Conservation (phyloP, 768 basidiomycete species). For the Daedaleopsis sinensis region DNA sequence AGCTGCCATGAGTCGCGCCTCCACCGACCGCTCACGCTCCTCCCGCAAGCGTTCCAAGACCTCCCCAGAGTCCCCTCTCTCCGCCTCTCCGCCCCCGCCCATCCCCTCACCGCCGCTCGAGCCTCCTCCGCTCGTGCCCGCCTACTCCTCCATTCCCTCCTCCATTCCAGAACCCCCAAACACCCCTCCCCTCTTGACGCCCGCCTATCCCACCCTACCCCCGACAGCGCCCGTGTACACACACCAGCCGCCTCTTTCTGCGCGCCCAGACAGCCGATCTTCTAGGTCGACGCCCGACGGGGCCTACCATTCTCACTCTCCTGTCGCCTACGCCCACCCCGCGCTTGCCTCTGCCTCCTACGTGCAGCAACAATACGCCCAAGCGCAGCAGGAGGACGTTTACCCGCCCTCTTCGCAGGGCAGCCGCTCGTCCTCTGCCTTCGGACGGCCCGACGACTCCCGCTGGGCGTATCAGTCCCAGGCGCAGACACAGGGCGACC, state of each 20-base stretch:
- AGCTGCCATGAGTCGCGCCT: slow-evolving; percentile 53
- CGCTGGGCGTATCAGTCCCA: slow-evolving; percentile 10
- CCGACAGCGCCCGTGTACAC: slow-evolving; percentile 22
- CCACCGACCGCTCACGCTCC: slow-evolving; percentile 16
- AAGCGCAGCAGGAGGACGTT: neutral
- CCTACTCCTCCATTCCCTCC: slow-evolving; percentile 15
- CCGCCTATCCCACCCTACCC: slow-evolving; percentile 29
- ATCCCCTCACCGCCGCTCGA: slow-evolving; percentile 23
- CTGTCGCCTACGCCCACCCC: slow-evolving; percentile 14
- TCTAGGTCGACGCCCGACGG: slow-evolving; percentile 25
- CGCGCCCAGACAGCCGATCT: slow-evolving; percentile 18
- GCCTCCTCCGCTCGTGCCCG: slow-evolving; percentile 29
- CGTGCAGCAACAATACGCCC: slow-evolving; percentile 4
- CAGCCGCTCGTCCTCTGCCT: slow-evolving; percentile 14
- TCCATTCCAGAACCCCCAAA: slow-evolving; percentile 29
- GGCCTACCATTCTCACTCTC: slow-evolving; percentile 13
- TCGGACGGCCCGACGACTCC: slow-evolving; percentile 6
- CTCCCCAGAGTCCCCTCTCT: slow-evolving; percentile 7
- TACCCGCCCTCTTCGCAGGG: slow-evolving; percentile 20
- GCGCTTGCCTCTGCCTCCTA: slow-evolving; percentile 5
- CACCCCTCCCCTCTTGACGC: slow-evolving; percentile 34
- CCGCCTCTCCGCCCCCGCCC: slow-evolving; percentile 9
- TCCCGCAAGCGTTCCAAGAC: slow-evolving; percentile 19
- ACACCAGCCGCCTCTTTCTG: slow-evolving; percentile 12
- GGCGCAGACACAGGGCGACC: neutral